Percentiles rank a stretch among this genome's conserved stretches.
Evolutionary conservation across 1,139 yeast genomes (phyloP).

Genomic region (Maudiozyma humilis): DNA sequence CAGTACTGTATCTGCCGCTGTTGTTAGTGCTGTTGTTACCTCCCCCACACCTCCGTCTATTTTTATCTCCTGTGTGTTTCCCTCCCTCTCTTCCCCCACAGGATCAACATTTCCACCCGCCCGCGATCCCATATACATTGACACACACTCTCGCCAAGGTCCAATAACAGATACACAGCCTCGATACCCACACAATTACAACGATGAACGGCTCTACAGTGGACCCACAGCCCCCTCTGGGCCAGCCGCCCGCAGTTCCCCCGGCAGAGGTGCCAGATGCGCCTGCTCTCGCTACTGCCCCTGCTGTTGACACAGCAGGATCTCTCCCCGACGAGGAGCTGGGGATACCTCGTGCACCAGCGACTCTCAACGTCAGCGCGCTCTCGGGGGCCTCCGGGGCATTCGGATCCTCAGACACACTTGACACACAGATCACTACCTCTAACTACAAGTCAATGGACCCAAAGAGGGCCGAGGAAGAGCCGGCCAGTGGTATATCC

Average conservation of each 20-base stretch:
- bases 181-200: background rate
- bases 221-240: background rate
- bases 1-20: too few relatives aligned
- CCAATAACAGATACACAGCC: background rate
- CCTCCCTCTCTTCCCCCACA: too few relatives aligned
- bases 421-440: background rate
- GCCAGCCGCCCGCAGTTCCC: background rate
- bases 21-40: too few relatives aligned
- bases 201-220: background rate
- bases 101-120: too few relatives aligned
- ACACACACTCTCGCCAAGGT: too few relatives aligned
- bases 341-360: constrained; percentile 52
- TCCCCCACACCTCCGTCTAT: too few relatives aligned
- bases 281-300: background rate
- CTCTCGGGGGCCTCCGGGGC: constrained; percentile 20
- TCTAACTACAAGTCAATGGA: constrained; percentile 12
- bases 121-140: too few relatives aligned
- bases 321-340: background rate
- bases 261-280: background rate
- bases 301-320: background rate
- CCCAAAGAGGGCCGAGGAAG: constrained; percentile 24
- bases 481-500: constrained; percentile 30
- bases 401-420: constrained; percentile 6
- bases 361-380: constrained; percentile 51
- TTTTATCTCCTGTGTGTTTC: too few relatives aligned